Conservation (phyloP, 2,329 filamentous ascomycete genomes). For the Cladophialophora chaetospira region DNA sequence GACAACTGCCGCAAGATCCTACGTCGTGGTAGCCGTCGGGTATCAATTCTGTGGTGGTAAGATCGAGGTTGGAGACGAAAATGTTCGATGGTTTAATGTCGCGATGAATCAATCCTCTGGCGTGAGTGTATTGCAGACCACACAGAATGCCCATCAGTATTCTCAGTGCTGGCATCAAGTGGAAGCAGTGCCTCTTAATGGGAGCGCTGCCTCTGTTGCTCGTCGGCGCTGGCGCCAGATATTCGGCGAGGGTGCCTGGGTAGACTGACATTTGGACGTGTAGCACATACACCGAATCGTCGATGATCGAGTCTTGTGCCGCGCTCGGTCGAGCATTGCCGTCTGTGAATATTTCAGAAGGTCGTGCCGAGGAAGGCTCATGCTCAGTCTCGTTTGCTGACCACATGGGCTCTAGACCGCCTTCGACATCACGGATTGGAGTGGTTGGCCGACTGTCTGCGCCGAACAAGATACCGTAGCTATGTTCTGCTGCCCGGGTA, state of each 20-base stretch:
- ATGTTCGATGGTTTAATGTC: slow-evolving; percentile 71
- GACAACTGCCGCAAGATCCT: slow-evolving; percentile 27
- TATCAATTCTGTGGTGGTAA: slow-evolving; percentile 38
- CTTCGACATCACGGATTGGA: slow-evolving; percentile 4
- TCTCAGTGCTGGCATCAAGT: slow-evolving; percentile 57
- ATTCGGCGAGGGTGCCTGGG: slow-evolving; percentile 63
- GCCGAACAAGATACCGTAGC: slow-evolving; percentile 29
- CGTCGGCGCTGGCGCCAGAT: slow-evolving; percentile 49
- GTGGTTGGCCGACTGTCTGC: slow-evolving; percentile 20
- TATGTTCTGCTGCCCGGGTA: slow-evolving; percentile 5
- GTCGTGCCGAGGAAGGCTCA: slow-evolving; percentile 16
- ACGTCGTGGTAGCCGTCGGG: slow-evolving; percentile 50
- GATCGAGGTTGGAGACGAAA: slow-evolving; percentile 57
- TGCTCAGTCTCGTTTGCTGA: slow-evolving; percentile 11
- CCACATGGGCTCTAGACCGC: slow-evolving; percentile 1
- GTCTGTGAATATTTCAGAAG: slow-evolving; percentile 31
- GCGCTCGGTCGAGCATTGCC: slow-evolving; percentile 18
- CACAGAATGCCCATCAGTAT: slow-evolving; percentile 63
- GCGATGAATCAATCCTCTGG: slow-evolving; percentile 62
- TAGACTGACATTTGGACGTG: slow-evolving; percentile 71
- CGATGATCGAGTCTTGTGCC: slow-evolving; percentile 34
- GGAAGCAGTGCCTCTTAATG: slow-evolving; percentile 61
- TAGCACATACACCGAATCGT: slow-evolving; percentile 41
- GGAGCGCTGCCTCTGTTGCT: slow-evolving; percentile 20
- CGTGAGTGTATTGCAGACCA: slow-evolving; percentile 66